These are phyloP conservation scores for Diutina pseudorugosa DNA, from an alignment of 1,139 yeast species.

Conservation along the genomic window DNA sequence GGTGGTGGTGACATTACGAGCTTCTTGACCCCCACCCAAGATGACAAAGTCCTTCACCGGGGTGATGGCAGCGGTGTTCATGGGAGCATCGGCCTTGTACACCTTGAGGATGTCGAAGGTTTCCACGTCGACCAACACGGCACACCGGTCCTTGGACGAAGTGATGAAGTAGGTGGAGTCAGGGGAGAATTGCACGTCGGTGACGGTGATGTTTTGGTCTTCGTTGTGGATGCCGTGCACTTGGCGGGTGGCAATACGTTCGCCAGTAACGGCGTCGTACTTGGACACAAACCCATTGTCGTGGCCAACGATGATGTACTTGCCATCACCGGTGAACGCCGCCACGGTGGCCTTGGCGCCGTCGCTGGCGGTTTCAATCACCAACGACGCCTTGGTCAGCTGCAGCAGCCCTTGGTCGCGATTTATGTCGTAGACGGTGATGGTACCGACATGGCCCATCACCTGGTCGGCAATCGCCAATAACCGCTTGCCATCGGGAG, in stretches of 20 bases:
- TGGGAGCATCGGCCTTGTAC: slow-evolving; percentile 81
- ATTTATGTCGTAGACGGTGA: slow-evolving; percentile 54
- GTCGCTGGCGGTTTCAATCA: slow-evolving; percentile 51
- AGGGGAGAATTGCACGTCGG: slow-evolving; percentile 80
- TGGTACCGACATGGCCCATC: slow-evolving; percentile 82
- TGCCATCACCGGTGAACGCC: slow-evolving; percentile 72
- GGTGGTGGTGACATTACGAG: slow-evolving; percentile 94
- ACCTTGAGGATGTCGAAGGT: slow-evolving; percentile 61
- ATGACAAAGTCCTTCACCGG: slow-evolving; percentile 86
- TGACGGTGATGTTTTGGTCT: slow-evolving; percentile 40
- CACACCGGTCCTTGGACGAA: slow-evolving; percentile 83
- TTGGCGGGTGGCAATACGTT: slow-evolving; percentile 42
- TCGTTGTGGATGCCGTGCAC: slow-evolving; percentile 59
- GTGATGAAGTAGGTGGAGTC: slow-evolving; percentile 87
- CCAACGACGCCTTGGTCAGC: slow-evolving; percentile 39
- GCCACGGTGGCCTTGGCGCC: slow-evolving; percentile 71
- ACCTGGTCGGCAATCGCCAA: slow-evolving; percentile 83
- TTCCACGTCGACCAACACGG: slow-evolving; percentile 72
- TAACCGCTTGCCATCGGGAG: slow-evolving; percentile 58
- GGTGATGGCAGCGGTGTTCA: slow-evolving; percentile 92
- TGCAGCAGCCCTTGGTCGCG: slow-evolving; percentile 25
- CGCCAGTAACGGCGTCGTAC: slow-evolving; percentile 68
- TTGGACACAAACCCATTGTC: slow-evolving; percentile 77
- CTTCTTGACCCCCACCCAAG: slow-evolving; percentile 99
- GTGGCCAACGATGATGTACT: slow-evolving; percentile 75